Evolutionary conservation across 768 basidiomycete species (phyloP), one percentile per base, ranked within the genome.

Genomic region (Grammothele lineata): DNA sequence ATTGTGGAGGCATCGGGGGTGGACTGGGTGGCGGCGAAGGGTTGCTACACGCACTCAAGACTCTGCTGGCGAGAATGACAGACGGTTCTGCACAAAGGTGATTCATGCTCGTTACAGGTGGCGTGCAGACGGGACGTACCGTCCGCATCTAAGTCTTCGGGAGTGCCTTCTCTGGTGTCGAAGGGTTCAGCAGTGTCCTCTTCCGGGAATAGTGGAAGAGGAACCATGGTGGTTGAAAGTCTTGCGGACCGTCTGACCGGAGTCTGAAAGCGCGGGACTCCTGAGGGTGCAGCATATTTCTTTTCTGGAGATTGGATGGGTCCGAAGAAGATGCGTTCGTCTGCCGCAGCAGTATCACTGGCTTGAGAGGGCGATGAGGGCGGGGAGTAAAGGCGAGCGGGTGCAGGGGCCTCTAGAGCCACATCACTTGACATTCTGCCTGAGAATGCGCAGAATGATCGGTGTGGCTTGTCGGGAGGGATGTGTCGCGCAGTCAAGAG

Each of bases 1-100:
- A 37, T 55, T 55, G 23, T 21, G 51, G 23, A 14, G 46, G n/a
- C 15, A n/a, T n/a, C n/a, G 34, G 32, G 1, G 51, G 45, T 11
- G 60, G 57, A 36, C 54, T 58, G 1, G 79, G 79, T 4, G 79
- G 79, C 15, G 87, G 86, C 15, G 87, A 89, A 15, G 87, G 87
- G 57, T 90, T 90, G 56, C 80, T 81, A 47, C 79, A 76, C 42
- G 87, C 87, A 40, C 79, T 74, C 37, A 83, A 73, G 37, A 90
- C 77, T 64, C 67, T 80, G 51, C 69, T 77, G 25, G 83, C 87
- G 40, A 90, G 68, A 4, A 73, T 72, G 45, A 84, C 83, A 2
- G 85, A 77, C 8, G 85, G 85, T 59, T 88, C 87, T 62, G 47
- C 7, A 34, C 37, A 8, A n/a, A 34, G 10, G 32, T 26, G 14